These are phyloP conservation scores for Aspergillus nidulans DNA, from an alignment of 495 filamentous ascomycete genomes.

Conservation along the genomic window DNA sequence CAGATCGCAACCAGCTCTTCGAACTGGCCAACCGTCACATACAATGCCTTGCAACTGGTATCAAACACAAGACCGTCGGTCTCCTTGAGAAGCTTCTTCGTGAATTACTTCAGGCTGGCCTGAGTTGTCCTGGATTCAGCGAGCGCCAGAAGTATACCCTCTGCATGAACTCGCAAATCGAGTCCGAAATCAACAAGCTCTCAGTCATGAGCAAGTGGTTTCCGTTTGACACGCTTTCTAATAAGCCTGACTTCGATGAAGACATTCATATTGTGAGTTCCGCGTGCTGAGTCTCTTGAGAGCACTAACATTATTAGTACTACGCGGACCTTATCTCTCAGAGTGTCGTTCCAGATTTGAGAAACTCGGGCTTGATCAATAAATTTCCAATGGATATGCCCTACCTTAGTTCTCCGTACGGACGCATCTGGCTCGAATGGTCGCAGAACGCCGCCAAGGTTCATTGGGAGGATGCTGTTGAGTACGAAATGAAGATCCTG, in stretches of 20 bases:
- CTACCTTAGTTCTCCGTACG: slow-evolving; percentile 23
- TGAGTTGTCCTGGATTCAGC: slow-evolving; percentile 62
- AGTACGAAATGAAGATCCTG: slow-evolving; percentile 20
- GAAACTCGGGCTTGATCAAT: slow-evolving; percentile 13
- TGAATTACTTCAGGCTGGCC: slow-evolving; percentile 53
- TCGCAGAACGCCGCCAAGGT: slow-evolving; percentile 8
- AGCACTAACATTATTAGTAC: slow-evolving; percentile 18
- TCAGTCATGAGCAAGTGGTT: slow-evolving; percentile 26
- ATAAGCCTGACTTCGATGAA: slow-evolving; percentile 25
- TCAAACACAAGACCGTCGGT: slow-evolving; percentile 32
- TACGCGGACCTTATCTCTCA: slow-evolving; percentile 28
- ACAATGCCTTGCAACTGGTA: slow-evolving; percentile 35
- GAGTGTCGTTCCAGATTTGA: slow-evolving; percentile 10
- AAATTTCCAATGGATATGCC: slow-evolving; percentile 14
- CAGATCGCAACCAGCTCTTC: slow-evolving; percentile 57
- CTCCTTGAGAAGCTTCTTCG: slow-evolving; percentile 52
- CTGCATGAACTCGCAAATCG: slow-evolving; percentile 20
- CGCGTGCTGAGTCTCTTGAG: not conserved
- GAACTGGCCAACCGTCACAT: slow-evolving; percentile 47
- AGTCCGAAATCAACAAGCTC: slow-evolving; percentile 15
- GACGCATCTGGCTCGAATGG: slow-evolving; percentile 32
- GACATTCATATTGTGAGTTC: slow-evolving; percentile 25
- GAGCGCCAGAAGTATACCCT: slow-evolving; percentile 47
- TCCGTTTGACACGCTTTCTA: slow-evolving; percentile 36
- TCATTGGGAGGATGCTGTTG: slow-evolving; percentile 22